Percentiles rank a stretch among this genome's conserved stretches.
These are phyloP conservation scores for Mollisia scopiformis DNA, from an alignment of 2,329 filamentous ascomycete genomes.

Conservation along the genomic window DNA sequence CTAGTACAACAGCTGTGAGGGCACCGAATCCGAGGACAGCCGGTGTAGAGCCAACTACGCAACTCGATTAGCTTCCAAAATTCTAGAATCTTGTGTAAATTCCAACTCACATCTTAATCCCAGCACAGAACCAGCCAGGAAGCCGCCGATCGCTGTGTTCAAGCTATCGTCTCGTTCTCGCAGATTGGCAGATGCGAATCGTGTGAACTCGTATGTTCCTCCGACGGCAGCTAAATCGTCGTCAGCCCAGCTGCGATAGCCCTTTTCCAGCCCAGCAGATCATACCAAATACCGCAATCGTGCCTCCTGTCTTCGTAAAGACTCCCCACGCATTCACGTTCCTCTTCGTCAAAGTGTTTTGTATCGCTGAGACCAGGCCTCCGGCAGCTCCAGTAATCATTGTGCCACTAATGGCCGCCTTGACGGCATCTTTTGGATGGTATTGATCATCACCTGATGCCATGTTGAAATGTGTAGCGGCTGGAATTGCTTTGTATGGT, in stretches of 20 bases:
- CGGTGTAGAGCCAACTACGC: slow-evolving; percentile 61
- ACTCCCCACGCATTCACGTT: slow-evolving; percentile 83
- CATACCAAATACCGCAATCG: slow-evolving; percentile 56
- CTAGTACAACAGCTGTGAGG: slow-evolving; percentile 56
- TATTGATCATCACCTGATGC: slow-evolving; percentile 57
- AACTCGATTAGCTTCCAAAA: slow-evolving; percentile 13
- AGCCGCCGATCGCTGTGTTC: slow-evolving; percentile 67
- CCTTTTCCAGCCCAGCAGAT: not conserved
- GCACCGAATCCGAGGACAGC: slow-evolving; percentile 67
- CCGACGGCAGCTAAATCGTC: slow-evolving; percentile 53
- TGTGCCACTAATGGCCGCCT: slow-evolving; percentile 65
- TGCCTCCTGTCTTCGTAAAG: slow-evolving; percentile 77
- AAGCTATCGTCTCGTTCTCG: slow-evolving; percentile 68
- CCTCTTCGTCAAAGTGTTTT: slow-evolving; percentile 82
- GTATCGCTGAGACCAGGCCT: slow-evolving; percentile 73
- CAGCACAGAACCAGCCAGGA: slow-evolving; percentile 63
- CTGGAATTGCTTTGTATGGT: slow-evolving; percentile 11
- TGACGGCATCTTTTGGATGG: slow-evolving; percentile 76
- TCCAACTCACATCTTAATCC: slow-evolving; percentile 59
- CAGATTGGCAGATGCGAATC: slow-evolving; percentile 68
- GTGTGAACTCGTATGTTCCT: slow-evolving; percentile 68
- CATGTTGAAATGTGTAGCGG: slow-evolving; percentile 45
- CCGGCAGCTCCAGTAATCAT: slow-evolving; percentile 69
- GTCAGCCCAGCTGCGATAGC: not conserved
- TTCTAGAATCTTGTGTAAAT: not conserved